Conservation (phyloP, 2,329 filamentous ascomycete genomes). For the Teratosphaeria epicoccoides region DNA sequence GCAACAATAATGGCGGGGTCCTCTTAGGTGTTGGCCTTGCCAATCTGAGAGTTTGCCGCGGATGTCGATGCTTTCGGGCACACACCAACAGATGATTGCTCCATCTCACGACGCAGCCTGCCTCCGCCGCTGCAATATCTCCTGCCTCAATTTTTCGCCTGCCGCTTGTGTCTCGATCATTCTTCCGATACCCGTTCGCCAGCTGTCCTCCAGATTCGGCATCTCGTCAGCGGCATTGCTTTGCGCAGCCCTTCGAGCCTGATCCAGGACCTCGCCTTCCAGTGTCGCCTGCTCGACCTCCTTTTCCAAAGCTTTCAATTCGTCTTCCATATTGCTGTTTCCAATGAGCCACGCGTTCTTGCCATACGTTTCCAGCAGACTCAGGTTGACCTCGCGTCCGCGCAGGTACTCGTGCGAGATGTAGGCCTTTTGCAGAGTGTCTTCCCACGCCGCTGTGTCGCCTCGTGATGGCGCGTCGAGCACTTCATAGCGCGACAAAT, state of each 20-base stretch:
- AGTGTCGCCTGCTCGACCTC: constrained; percentile 60
- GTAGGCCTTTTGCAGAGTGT: constrained; percentile 46
- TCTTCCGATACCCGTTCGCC: constrained; percentile 66
- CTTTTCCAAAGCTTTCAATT: constrained; percentile 57
- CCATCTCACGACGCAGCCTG: constrained; percentile 16
- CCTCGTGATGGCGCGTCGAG: constrained; percentile 47
- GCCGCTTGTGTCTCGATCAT: constrained; percentile 83
- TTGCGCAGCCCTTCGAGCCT: constrained; percentile 59
- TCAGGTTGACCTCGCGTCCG: constrained; percentile 50
- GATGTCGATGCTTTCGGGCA: background rate
- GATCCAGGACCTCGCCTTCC: constrained; percentile 63
- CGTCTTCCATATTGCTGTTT: constrained; percentile 69
- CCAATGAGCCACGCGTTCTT: constrained; percentile 85
- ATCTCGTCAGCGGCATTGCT: constrained; percentile 64
- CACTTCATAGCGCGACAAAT: constrained; percentile 74
- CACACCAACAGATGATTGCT: background rate
- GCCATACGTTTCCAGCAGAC: constrained; percentile 68
- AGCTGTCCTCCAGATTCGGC: constrained; percentile 60
- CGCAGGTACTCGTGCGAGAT: constrained; percentile 48
- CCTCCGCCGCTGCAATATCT: constrained; percentile 56
- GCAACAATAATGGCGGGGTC: background rate
- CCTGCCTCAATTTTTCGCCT: constrained; percentile 57
- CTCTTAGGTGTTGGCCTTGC: background rate
- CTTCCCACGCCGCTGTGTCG: constrained; percentile 38
- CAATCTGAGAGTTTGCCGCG: background rate